Evolutionary conservation across 176 grass and related monocot species (phyloP).

Genomic region (Puya raimondii): DNA sequence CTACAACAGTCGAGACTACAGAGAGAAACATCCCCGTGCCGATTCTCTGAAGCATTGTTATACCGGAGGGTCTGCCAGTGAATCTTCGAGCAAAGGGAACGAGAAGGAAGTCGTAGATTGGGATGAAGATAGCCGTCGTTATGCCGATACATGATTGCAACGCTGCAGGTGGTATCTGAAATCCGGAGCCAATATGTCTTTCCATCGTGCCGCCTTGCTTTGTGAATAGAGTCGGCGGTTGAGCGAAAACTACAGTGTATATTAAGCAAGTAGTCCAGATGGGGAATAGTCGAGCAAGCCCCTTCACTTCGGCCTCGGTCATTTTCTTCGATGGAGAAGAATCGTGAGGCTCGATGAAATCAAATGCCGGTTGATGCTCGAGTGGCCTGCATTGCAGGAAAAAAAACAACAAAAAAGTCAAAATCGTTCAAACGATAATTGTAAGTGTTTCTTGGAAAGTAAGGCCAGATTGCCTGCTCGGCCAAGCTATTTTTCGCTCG

Average conservation of each 20-base stretch:
- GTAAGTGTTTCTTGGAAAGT: not conserved
- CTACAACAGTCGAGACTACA: not conserved
- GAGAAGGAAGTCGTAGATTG: constrained; percentile 34
- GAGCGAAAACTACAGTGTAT: constrained; percentile 7
- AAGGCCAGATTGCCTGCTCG: not conserved
- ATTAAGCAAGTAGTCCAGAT: constrained; percentile 11
- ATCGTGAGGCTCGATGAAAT: not conserved
- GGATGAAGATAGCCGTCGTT: constrained; percentile 29
- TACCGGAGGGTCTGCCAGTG: constrained; percentile 20
- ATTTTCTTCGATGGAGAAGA: not conserved
- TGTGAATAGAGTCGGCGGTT: constrained; percentile 33
- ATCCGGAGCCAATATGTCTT: constrained; percentile 21
- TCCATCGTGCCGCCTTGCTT: constrained; percentile 40
- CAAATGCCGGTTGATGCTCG: not conserved
- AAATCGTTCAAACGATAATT: not conserved
- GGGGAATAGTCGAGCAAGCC: not conserved
- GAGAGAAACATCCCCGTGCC: constrained; percentile 21
- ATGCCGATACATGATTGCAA: constrained; percentile 8
- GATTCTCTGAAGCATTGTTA: constrained; percentile 52
- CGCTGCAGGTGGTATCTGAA: constrained; percentile 30
- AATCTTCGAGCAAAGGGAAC: constrained; percentile 22
- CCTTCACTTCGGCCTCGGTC: constrained; percentile 8
- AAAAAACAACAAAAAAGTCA: not conserved
- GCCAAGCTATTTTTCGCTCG: not conserved
- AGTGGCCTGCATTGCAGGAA: not conserved